Evolutionary conservation across 2,329 filamentous ascomycete genomes (phyloP).

Genomic region (Rhytidhysteron rufulum): DNA sequence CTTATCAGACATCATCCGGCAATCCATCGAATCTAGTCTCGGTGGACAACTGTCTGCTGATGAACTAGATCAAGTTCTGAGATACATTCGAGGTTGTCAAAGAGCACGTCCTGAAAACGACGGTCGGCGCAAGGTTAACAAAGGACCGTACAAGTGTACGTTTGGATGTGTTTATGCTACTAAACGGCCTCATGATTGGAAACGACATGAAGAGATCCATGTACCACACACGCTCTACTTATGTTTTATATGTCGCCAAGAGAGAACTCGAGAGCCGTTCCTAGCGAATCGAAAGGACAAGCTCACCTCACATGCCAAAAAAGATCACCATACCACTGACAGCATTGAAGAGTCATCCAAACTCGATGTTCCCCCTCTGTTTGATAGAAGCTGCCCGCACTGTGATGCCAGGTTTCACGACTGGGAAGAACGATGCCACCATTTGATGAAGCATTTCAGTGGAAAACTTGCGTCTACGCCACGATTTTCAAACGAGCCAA

Average conservation of each 20-base stretch:
- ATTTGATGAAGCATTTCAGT: slow-evolving; percentile 19
- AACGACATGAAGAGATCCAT: slow-evolving; percentile 24
- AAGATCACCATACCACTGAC: slow-evolving; percentile 10
- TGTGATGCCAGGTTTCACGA: slow-evolving; percentile 9
- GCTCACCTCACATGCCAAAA: slow-evolving; percentile 18
- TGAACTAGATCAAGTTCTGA: slow-evolving; percentile 13
- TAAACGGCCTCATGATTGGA: slow-evolving; percentile 21
- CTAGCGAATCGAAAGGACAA: slow-evolving; percentile 23
- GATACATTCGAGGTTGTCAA: slow-evolving; percentile 15
- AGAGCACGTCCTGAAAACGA: slow-evolving; percentile 14
- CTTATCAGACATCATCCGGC: too few relatives aligned
- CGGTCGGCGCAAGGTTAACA: slow-evolving; percentile 19
- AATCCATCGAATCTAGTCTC: too few relatives aligned
- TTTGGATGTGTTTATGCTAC: slow-evolving; percentile 22
- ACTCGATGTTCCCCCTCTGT: slow-evolving; percentile 11
- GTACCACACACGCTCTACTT: slow-evolving; percentile 24
- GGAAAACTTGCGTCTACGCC: slow-evolving; percentile 9
- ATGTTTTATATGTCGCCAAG: slow-evolving; percentile 14
- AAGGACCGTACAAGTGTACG: slow-evolving; percentile 19
- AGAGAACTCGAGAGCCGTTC: slow-evolving; percentile 9
- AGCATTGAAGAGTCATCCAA: slow-evolving; percentile 13
- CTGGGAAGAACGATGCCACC: slow-evolving; percentile 21
- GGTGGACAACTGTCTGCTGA: too few relatives aligned
- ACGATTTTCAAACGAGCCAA: too few relatives aligned
- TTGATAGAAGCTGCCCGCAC: slow-evolving; percentile 10